These are phyloP conservation scores for Colletotrichum tropicicola DNA, from an alignment of 2,329 filamentous ascomycete genomes.

Conservation along the genomic window DNA sequence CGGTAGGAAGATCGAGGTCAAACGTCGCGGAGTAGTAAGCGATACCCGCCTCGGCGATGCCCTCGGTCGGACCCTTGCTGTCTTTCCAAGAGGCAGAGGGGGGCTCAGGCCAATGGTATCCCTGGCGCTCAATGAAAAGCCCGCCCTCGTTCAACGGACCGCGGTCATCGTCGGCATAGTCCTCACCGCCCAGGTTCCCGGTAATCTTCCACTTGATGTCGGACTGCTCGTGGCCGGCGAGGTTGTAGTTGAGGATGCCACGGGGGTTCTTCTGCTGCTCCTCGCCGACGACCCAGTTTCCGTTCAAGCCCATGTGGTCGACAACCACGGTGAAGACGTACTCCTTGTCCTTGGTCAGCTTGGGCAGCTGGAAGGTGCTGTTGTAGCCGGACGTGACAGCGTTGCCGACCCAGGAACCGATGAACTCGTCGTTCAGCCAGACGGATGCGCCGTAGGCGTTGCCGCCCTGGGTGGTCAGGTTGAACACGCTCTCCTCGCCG, in stretches of 20 bases:
- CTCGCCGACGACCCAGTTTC: slow-evolving; percentile 64
- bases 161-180: slow-evolving; percentile 62
- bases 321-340: slow-evolving; percentile 73
- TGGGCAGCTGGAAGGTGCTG: slow-evolving; percentile 62
- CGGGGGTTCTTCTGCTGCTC: slow-evolving; percentile 67
- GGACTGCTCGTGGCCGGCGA: slow-evolving; percentile 54
- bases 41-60: slow-evolving; percentile 58
- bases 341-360: slow-evolving; percentile 55
- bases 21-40: slow-evolving; percentile 64
- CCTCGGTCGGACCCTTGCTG: slow-evolving; percentile 41
- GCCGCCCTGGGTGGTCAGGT: slow-evolving; percentile 68
- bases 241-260: slow-evolving; percentile 65
- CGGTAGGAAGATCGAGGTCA: slow-evolving; percentile 58
- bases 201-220: slow-evolving; percentile 68
- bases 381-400: slow-evolving; percentile 57
- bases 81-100: slow-evolving; percentile 53
- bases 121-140: slow-evolving; percentile 63
- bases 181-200: slow-evolving; percentile 68
- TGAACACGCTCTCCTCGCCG: slow-evolving; percentile 64
- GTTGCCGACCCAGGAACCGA: slow-evolving; percentile 70
- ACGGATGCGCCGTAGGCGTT: slow-evolving; percentile 70
- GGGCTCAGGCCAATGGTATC: slow-evolving; percentile 62
- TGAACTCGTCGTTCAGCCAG: slow-evolving; percentile 67
- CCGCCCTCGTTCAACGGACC: slow-evolving; percentile 71
- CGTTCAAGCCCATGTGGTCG: slow-evolving; percentile 75